These are phyloP conservation scores for Leptographium galeiforme DNA, from an alignment of 2,329 filamentous ascomycete genomes.

Conservation along the genomic window DNA sequence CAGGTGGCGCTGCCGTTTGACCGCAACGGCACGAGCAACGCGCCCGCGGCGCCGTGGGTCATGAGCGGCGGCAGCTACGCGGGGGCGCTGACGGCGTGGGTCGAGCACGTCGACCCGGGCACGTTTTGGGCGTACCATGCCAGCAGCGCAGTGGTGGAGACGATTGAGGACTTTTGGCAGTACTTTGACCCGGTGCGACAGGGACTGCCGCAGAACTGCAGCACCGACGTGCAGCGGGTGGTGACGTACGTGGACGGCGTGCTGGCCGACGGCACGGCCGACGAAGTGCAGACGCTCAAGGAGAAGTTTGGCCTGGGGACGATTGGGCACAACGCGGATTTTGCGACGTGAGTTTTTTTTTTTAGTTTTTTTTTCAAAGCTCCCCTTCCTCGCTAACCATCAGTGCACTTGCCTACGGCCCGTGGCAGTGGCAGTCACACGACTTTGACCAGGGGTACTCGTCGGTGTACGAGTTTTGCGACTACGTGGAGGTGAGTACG, in stretches of 20 bases:
- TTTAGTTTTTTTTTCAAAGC: no score
- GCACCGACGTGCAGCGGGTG: conserved; percentile 34
- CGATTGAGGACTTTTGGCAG: conserved; percentile 38
- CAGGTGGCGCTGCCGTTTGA: conserved; percentile 38
- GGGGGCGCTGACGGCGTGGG: conserved; percentile 41
- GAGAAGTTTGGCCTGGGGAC: conserved; percentile 32
- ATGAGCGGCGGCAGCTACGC: conserved; percentile 41
- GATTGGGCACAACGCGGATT: conserved; percentile 31
- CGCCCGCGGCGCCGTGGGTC: conserved; percentile 39
- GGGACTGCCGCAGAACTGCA: conserved; percentile 44
- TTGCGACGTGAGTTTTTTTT: conserved; percentile 15
- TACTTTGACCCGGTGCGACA: conserved; percentile 41
- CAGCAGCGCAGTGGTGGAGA: conserved; percentile 40
- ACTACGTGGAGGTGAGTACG: conserved; percentile 25
- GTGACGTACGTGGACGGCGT: conserved; percentile 37
- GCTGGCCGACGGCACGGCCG: conserved; percentile 22
- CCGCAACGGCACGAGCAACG: conserved; percentile 28
- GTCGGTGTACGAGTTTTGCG: conserved; percentile 35
- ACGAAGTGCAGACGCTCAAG: conserved; percentile 31
- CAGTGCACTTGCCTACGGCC: conserved; percentile 38
- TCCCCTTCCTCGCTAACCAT: not conserved
- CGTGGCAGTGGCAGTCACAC: conserved; percentile 44
- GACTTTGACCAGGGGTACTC: conserved; percentile 31
- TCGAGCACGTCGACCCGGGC: conserved; percentile 33
- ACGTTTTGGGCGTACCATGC: conserved; percentile 47